Conservation (phyloP, 352 stramenopile genomes). For the Pythium scleroteichum region DNA sequence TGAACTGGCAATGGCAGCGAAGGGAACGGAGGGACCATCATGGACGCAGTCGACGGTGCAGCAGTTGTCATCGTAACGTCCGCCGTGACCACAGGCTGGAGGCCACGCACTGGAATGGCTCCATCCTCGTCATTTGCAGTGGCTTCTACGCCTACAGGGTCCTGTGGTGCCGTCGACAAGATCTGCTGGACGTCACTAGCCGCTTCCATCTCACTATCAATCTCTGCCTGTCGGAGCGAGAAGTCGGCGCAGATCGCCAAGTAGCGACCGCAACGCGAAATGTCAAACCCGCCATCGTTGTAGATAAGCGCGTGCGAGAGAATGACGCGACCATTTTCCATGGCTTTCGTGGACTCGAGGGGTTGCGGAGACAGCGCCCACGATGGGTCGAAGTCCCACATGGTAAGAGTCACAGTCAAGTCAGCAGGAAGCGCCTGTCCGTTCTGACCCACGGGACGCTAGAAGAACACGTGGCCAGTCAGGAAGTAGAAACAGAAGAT, state of each 20-base stretch:
- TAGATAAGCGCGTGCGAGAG: conserved; percentile 95
- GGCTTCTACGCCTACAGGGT: conserved; percentile 46
- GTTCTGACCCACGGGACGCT: conserved; percentile 60
- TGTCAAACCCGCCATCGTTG: conserved; percentile 97
- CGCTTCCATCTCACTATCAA: conserved; percentile 79
- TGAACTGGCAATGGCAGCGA: conserved; percentile 22
- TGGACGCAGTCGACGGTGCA: conserved; percentile 1
- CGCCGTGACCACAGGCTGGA: conserved; percentile 18
- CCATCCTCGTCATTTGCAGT: conserved; percentile 58
- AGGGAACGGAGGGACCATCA: conserved; percentile 15
- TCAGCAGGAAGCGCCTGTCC: conserved; percentile 77
- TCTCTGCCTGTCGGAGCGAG: conserved; percentile 87
- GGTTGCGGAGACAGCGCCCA: conserved; percentile 76
- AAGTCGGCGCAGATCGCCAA: conserved; percentile 96
- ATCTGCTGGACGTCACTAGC: conserved; percentile 81
- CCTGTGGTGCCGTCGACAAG: conserved; percentile 61
- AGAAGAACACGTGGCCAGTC: conserved; percentile 4
- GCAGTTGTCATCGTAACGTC: conserved; percentile 18
- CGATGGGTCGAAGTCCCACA: conserved; percentile 94
- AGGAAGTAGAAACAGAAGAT: background rate
- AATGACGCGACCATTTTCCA: conserved; percentile 82
- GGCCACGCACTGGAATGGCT: conserved; percentile 19
- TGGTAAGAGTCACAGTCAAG: conserved; percentile 92
- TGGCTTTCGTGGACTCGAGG: conserved; percentile 75
- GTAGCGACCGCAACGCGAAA: conserved; percentile 93